Base-by-base conservation (phyloP, 371 early-diverging fungal genomes). In the Lichtheimia corymbifera region DNA sequence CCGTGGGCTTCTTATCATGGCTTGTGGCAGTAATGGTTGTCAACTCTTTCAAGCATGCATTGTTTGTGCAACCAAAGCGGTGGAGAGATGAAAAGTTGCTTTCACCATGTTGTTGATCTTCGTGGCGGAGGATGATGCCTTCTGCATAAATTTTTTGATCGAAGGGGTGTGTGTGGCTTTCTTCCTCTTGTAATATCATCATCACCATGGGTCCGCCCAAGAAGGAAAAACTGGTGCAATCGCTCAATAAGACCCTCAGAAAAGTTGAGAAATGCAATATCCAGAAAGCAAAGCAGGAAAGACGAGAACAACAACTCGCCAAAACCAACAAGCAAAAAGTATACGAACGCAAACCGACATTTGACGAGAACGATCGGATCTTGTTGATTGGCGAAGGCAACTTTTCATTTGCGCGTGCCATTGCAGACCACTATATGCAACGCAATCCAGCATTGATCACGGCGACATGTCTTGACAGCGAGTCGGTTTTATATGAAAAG, bases 351-450 rank as follows among this genome's bases (percentile, higher is more conserved):
- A 61, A 66, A 35, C 72, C 77, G 4, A 79, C 81, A 4, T 88
- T 81, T 63, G 70, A 54, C 5, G 64, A 65, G 4, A 44, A 67
- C 12, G 85, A 91, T 64, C 69, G 65, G 2, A 85, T 92, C 12
- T 64, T 92, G 24, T 67, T 90, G 1, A 62, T 93, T 4, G 91
- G 92, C 47, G 92, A 91, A 66, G 94, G 94, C 53, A 96, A 96
- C 70, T 95, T 96, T 62, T 91, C 91, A 24, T 96, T 94, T 75
- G 88, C 96, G 5, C 75, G 74, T 42, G 79, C 88, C 9, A 53
- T 95, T 12, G 86, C 83, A 1, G 77, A 83, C 15, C 67, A 81
- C 58, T 85, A 53, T 70, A 64, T 65, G 35, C 73, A 73, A 30
- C 73, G 76, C n/a, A 50, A 57, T 86, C 80, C 13, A 70, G 79